These are phyloP conservation scores for Hypoxylon perforatum DNA, from an alignment of 495 filamentous ascomycete genomes.

Conservation along the genomic window DNA sequence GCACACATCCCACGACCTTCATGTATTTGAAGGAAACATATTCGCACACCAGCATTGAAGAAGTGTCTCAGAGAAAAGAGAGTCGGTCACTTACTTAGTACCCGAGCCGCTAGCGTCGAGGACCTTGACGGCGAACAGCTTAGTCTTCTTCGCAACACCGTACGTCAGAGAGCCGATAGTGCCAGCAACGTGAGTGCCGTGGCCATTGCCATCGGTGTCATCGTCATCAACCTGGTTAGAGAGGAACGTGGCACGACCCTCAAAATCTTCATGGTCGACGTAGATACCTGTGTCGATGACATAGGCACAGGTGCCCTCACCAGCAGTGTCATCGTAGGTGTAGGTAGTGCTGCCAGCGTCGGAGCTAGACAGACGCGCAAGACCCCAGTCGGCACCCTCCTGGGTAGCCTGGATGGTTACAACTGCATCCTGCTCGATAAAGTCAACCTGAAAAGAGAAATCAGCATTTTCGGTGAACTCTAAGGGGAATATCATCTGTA, in stretches of 20 bases:
- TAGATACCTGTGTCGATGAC: conserved; percentile 71
- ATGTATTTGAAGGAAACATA: background rate
- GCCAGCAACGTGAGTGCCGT: conserved; percentile 74
- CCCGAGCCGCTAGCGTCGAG: conserved; percentile 62
- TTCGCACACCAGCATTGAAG: background rate
- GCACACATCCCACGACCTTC: background rate
- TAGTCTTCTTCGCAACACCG: conserved; percentile 73
- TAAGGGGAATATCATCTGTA: background rate
- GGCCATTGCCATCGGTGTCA: conserved; percentile 54
- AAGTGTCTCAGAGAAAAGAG: background rate
- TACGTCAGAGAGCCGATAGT: conserved; percentile 70
- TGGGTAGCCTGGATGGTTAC: conserved; percentile 59
- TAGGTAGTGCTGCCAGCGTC: conserved; percentile 57
- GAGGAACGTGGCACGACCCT: conserved; percentile 62
- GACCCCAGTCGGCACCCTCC: conserved; percentile 63
- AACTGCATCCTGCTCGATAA: conserved; percentile 62
- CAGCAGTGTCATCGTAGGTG: conserved; percentile 66
- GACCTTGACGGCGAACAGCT: conserved; percentile 74
- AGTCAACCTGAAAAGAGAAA: conserved; percentile 53
- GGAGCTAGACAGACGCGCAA: conserved; percentile 63
- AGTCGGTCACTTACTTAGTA: conserved; percentile 23
- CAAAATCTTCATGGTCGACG: conserved; percentile 65
- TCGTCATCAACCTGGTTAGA: conserved; percentile 49
- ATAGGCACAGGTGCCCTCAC: conserved; percentile 68
- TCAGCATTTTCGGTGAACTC: conserved; percentile 8